Base-by-base conservation (phyloP, 208 protist genomes). In the Lotmaria passim region DNA sequence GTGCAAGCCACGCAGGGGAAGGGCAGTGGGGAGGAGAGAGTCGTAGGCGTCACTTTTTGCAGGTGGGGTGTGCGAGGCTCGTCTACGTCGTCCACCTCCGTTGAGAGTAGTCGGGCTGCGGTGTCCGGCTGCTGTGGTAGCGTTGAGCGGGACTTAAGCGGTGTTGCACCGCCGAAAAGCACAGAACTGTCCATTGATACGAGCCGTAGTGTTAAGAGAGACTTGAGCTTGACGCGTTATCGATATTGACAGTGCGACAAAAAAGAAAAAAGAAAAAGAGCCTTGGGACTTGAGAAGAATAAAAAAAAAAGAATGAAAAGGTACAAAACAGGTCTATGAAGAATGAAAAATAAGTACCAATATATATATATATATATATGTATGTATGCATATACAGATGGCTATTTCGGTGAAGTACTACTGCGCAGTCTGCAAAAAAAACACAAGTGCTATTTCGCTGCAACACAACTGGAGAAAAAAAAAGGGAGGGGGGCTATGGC, bases 91-190 rank as follows among this genome's bases (percentile, higher is more conserved):
- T 47, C 24, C 7, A 23, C 26, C 21, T 57, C 44, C 21, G 31
- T 21, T 0, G 65, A 11, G 17, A 63, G 65, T 10, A 71, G 33
- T 0, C 53, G 55, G 2, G 57, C 36, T 0, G 67, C 43, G 38
- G 67, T 59, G 39, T 14, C 41, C 44, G 57, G 57, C 44, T 58
- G 57, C 39, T 41, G 57, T 23, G 67, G 57, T n/a, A n/a, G n/a
- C n/a, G 7, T 23, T 3, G 24, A 21, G 3, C 14, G 23, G 38
- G 21, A 8, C 21, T 33, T 6, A 36, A 34, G 43, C 28, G 23
- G 57, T 17, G 57, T 62, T 3, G 41, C 38, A 31, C 26, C 26
- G 26, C 17, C 36, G 2, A 33, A 47, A 2, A 47, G 38, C 3
- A 36, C 24, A 36, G 41, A 10, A 17, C 41, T 30, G 34, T 38